phyloP scores from a whole-genome alignment of 176 grass and related monocot genomes.

The Oryza australiensis region DNA sequence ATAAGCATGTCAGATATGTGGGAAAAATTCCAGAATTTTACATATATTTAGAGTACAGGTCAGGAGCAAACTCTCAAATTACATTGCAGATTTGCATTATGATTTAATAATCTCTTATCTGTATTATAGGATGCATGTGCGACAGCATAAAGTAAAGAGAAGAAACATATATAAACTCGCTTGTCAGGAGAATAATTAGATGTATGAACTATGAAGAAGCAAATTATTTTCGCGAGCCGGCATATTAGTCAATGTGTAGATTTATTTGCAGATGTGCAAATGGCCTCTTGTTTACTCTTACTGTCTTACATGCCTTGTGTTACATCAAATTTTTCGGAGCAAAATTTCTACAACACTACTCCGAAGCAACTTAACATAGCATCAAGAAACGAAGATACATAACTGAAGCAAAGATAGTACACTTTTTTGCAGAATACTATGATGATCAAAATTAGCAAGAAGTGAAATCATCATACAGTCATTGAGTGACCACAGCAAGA shows the following conservation, averaged over 20 bases:
- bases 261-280: neutral
- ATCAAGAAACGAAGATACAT: conserved; percentile 2
- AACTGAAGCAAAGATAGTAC: conserved; percentile 27
- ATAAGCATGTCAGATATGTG: neutral
- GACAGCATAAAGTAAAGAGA: neutral
- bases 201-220: neutral
- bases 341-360: neutral
- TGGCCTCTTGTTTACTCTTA: neutral
- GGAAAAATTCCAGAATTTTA: neutral
- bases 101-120: neutral
- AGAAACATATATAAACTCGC: neutral
- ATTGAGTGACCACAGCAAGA: neutral
- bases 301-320: neutral
- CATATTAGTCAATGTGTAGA: neutral
- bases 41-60: neutral
- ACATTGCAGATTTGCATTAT: neutral
- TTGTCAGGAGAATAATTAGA: neutral
- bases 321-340: neutral
- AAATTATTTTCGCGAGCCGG: neutral
- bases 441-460: neutral
- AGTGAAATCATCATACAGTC: conserved; percentile 13
- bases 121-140: neutral
- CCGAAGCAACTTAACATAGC: neutral
- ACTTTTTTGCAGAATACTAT: conserved; percentile 26
- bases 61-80: neutral